Percentiles rank a stretch among this genome's conserved stretches.
These are phyloP conservation scores for Curvularia verruculosa DNA, from an alignment of 2,329 filamentous ascomycete genomes.

Conservation along the genomic window DNA sequence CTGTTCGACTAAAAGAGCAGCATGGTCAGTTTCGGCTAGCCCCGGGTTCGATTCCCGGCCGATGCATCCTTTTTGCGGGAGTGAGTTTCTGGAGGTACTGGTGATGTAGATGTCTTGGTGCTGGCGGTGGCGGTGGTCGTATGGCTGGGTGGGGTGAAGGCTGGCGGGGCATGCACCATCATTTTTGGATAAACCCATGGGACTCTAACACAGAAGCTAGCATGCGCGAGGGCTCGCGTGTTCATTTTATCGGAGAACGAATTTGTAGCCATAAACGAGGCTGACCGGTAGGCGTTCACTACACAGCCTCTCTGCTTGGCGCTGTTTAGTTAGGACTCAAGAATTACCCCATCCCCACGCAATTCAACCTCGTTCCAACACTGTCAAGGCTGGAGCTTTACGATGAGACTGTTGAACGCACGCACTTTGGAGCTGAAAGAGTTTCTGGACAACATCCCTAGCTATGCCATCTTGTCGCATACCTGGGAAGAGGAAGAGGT, in stretches of 20 bases:
- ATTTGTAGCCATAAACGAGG: not conserved
- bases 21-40: conserved; percentile 31
- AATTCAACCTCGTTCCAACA: not conserved
- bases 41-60: conserved; percentile 40
- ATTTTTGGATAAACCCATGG: not conserved
- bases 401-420: not conserved
- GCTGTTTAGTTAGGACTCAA: not conserved
- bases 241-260: not conserved
- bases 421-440: not conserved
- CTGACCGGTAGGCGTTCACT: not conserved
- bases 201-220: not conserved
- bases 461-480: not conserved
- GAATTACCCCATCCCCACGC: not conserved
- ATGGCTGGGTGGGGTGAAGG: not conserved
- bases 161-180: not conserved
- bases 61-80: conserved; percentile 22
- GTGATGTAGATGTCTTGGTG: not conserved
- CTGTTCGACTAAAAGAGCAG: not conserved
- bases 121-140: not conserved
- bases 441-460: not conserved
- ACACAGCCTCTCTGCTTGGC: not conserved
- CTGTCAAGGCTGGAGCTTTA: not conserved
- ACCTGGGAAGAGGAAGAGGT: not conserved
- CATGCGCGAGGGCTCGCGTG: not conserved
- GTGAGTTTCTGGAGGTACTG: not conserved